Conservation (phyloP, 2,329 filamentous ascomycete genomes). For the Penicillium hesseltinei region DNA sequence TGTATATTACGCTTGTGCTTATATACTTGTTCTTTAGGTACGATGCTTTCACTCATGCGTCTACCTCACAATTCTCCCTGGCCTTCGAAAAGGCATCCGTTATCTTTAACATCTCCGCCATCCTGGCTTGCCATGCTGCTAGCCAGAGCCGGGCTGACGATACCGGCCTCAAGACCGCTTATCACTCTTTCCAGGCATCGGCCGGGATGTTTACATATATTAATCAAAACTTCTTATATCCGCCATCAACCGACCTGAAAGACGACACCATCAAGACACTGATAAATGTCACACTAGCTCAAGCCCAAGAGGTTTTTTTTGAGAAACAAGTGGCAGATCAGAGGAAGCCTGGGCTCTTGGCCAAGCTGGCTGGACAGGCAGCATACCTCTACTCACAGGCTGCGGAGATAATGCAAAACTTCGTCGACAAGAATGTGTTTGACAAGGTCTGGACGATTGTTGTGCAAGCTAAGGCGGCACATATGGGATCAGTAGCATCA, state of each 20-base stretch:
- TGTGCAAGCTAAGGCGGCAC: constrained; percentile 67
- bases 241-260: constrained; percentile 92
- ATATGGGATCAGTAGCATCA: constrained; percentile 82
- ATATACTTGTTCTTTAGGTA: constrained; percentile 61
- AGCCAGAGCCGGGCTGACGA: constrained; percentile 91
- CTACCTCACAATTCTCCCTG: constrained; percentile 93
- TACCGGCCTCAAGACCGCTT: constrained; percentile 88
- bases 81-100: constrained; percentile 98
- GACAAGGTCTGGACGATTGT: constrained; percentile 90
- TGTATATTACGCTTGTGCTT: not conserved
- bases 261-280: constrained; percentile 93
- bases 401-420: constrained; percentile 86
- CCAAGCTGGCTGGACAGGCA: constrained; percentile 89
- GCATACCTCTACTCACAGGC: constrained; percentile 85
- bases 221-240: constrained; percentile 98
- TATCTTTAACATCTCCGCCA: constrained; percentile 98
- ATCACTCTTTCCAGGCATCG: constrained; percentile 96
- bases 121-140: constrained; percentile 92
- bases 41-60: constrained; percentile 98
- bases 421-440: constrained; percentile 85
- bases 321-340: constrained; percentile 92
- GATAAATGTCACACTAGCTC: constrained; percentile 88
- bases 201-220: constrained; percentile 99
- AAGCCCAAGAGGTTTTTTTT: constrained; percentile 94
- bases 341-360: constrained; percentile 88